A percentile compares a stretch with the other conserved stretches of the same genome.
Conservation (phyloP, 345 rosid species). For the Psidium guajava region DNA sequence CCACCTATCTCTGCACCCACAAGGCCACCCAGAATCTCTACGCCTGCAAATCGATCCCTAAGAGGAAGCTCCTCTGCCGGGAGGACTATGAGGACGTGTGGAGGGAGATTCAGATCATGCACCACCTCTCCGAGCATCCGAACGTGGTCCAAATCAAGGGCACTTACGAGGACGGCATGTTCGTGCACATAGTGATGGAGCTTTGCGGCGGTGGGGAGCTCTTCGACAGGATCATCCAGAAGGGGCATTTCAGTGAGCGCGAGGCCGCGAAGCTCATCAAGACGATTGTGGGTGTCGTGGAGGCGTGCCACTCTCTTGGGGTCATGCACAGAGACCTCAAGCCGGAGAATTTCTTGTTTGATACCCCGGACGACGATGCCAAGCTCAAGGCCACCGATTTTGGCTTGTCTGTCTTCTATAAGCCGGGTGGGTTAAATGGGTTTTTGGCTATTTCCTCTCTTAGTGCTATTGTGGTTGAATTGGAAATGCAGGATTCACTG, state of each 20-base stretch:
- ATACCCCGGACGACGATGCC: conserved; percentile 55
- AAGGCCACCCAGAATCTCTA: conserved; percentile 31
- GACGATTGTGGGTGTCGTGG: conserved; percentile 82
- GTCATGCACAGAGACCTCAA: conserved; percentile 98
- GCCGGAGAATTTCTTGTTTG: conserved; percentile 97
- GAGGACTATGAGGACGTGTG: conserved; percentile 96
- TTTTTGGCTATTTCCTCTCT: not conserved
- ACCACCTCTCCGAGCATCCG: conserved; percentile 76
- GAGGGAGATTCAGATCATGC: conserved; percentile 99
- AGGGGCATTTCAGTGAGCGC: conserved; percentile 87
- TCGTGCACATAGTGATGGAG: conserved; percentile 97
- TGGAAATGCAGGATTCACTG: not conserved
- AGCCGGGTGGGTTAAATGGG: conserved; percentile 53
- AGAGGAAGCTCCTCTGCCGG: conserved; percentile 77
- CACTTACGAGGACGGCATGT: conserved; percentile 81
- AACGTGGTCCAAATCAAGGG: conserved; percentile 79
- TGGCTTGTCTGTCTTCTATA: conserved; percentile 67
- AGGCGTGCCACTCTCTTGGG: conserved; percentile 92
- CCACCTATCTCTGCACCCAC: conserved; percentile 70
- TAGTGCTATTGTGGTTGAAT: not conserved
- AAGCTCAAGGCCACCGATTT: conserved; percentile 86
- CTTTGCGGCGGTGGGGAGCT: conserved; percentile 94
- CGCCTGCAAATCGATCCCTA: conserved; percentile 95
- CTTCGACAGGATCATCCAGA: conserved; percentile 83
- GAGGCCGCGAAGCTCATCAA: conserved; percentile 81